Percentiles rank a stretch among this genome's conserved stretches.
These are phyloP conservation scores for Kwoniella dejecticola DNA, from an alignment of 768 basidiomycete genomes.

Conservation along the genomic window DNA sequence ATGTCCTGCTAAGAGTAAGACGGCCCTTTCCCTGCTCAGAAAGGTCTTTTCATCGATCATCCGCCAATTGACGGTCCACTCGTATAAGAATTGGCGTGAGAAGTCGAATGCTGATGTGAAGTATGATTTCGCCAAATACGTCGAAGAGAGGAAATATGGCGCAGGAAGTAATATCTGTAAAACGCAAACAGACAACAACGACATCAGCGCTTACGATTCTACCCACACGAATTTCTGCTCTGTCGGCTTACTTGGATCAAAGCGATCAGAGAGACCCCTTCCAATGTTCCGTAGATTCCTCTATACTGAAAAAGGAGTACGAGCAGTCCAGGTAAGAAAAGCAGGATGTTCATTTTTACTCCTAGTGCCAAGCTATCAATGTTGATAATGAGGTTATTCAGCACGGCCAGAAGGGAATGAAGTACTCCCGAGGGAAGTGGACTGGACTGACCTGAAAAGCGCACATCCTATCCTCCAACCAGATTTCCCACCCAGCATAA, in stretches of 20 bases:
- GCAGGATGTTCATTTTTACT: conserved; percentile 89
- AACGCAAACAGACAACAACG: too few species aligned
- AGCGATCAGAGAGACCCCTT: conserved; percentile 34
- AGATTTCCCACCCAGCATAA: conserved; percentile 65
- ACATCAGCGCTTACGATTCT: too few species aligned
- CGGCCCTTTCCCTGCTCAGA: conserved; percentile 66
- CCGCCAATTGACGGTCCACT: conserved; percentile 99
- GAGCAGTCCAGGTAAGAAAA: conserved; percentile 85
- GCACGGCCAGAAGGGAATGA: not conserved
- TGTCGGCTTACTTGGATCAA: conserved; percentile 42
- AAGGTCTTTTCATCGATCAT: conserved; percentile 78
- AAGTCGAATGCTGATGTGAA: conserved; percentile 79
- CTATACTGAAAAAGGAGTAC: conserved; percentile 73
- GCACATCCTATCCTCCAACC: conserved; percentile 52
- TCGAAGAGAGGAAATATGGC: conserved; percentile 68
- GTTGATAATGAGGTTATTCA: too few species aligned
- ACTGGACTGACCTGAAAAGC: conserved; percentile 68
- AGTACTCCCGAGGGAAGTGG: not conserved
- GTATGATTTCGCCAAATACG: conserved; percentile 62
- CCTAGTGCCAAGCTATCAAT: conserved; percentile 71
- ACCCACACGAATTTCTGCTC: not conserved
- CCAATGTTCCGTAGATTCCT: conserved; percentile 43
- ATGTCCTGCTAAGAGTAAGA: conserved; percentile 69
- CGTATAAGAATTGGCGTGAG: conserved; percentile 82
- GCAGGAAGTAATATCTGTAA: conserved; percentile 69